Percentiles rank a stretch among this genome's conserved stretches.
Evolutionary conservation across 78 protist genomes (phyloP).

Genomic region (Protostelium mycophagum): DNA sequence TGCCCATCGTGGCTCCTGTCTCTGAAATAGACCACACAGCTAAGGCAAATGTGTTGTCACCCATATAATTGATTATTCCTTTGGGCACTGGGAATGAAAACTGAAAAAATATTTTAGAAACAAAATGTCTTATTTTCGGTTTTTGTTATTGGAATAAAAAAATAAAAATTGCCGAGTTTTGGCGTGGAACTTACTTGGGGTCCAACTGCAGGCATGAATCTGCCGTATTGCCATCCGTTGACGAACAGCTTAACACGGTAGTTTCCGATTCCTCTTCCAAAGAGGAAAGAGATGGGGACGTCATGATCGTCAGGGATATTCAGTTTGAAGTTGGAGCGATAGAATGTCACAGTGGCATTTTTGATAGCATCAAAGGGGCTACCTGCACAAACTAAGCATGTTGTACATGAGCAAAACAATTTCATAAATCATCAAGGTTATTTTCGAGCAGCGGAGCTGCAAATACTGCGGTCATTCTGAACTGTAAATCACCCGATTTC

Average conservation of each 20-base stretch:
- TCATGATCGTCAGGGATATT: not conserved
- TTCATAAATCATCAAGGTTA: not conserved
- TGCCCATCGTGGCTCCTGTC: not conserved
- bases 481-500: not conserved
- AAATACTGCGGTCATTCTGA: too few species aligned
- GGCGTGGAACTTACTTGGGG: not conserved
- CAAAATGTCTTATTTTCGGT: not conserved
- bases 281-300: not conserved
- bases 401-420: not conserved
- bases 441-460: too few species aligned
- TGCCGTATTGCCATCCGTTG: not conserved
- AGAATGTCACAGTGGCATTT: not conserved
- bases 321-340: not conserved
- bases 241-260: not conserved
- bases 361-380: not conserved
- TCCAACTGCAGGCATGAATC: not conserved
- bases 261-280: not conserved
- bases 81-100: not conserved
- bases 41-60: not conserved
- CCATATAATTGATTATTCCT: not conserved
- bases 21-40: not conserved
- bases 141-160: not conserved
- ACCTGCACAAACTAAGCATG: not conserved
- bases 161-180: too few species aligned
- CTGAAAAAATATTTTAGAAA: not conserved